phyloP scores from a whole-genome alignment of 2,329 filamentous ascomycete genomes.

The Dothideomycetidae sp. region DNA sequence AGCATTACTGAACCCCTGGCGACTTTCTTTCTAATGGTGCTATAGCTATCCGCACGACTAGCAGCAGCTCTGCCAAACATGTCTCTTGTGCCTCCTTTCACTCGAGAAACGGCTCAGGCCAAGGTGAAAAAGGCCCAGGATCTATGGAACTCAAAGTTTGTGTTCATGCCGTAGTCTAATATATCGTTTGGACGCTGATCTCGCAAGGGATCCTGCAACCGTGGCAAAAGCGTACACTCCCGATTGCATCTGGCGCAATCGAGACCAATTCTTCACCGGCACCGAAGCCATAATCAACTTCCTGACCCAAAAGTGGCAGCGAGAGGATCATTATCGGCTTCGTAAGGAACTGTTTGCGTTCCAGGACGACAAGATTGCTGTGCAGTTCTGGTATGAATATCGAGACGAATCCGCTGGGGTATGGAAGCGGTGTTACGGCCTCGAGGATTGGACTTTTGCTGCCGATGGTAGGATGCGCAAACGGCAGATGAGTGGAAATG shows the following conservation, averaged over 20 bases:
- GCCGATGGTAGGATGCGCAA: constrained; percentile 57
- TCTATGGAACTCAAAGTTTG: constrained; percentile 64
- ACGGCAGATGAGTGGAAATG: constrained; percentile 54
- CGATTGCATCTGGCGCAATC: constrained; percentile 69
- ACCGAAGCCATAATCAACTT: constrained; percentile 54
- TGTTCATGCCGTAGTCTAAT: no score
- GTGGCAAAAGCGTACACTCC: constrained; percentile 62
- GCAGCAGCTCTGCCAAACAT: no score
- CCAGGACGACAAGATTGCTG: constrained; percentile 60
- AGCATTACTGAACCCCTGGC: no score
- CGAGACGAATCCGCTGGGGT: constrained; percentile 49
- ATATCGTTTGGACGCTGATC: constrained; percentile 12
- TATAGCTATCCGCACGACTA: no score
- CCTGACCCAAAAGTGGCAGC: constrained; percentile 58
- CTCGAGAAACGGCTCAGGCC: constrained; percentile 50
- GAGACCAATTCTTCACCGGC: constrained; percentile 53
- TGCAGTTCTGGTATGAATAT: constrained; percentile 86
- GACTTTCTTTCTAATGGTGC: no score
- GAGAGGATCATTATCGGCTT: constrained; percentile 56
- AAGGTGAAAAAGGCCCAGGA: constrained; percentile 80
- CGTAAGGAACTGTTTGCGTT: constrained; percentile 78
- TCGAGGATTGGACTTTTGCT: constrained; percentile 68
- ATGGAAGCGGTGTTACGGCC: constrained; percentile 79
- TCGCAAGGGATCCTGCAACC: constrained; percentile 48
- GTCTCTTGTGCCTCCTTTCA: constrained; percentile 55